phyloP scores from a whole-genome alignment of 805 yeast species.

The Candida silvicultrix region DNA sequence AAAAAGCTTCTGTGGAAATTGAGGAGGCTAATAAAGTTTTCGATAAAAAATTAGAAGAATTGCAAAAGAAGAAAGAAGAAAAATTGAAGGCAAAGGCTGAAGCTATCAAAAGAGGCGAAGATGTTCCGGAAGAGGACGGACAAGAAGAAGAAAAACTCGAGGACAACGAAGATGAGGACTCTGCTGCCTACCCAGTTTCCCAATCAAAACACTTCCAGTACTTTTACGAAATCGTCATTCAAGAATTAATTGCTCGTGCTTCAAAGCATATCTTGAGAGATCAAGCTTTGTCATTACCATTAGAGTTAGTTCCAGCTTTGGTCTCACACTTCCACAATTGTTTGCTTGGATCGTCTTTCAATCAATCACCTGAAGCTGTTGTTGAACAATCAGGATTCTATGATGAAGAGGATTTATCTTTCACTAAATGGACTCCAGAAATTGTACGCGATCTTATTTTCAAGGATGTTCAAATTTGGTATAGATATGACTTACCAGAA shows the following conservation, averaged over 20 bases:
- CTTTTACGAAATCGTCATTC: conserved; percentile 12
- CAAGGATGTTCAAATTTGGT: conserved; percentile 54
- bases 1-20: conserved; percentile 12
- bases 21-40: conserved; percentile 15
- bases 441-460: conserved; percentile 38
- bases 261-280: conserved; percentile 66
- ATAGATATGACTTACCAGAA: conserved; percentile 49
- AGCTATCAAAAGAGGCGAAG: conserved; percentile 20
- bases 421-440: conserved; percentile 39
- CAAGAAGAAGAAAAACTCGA: conserved; percentile 14
- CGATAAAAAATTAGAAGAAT: conserved; percentile 11
- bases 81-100: conserved; percentile 18
- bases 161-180: conserved; percentile 17
- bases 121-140: conserved; percentile 5
- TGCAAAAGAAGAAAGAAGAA: conserved; percentile 8
- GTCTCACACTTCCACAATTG: conserved; percentile 69
- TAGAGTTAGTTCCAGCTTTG: conserved; percentile 48
- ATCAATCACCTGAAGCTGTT: conserved; percentile 32
- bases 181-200: conserved; percentile 5
- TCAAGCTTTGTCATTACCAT: conserved; percentile 39
- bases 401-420: conserved; percentile 31
- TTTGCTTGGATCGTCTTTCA: conserved; percentile 49
- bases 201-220: conserved; percentile 9
- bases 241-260: conserved; percentile 77
- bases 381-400: conserved; percentile 41